Conservation (phyloP, 73 alveolate species). For the Paramecium sexaurelia region DNA sequence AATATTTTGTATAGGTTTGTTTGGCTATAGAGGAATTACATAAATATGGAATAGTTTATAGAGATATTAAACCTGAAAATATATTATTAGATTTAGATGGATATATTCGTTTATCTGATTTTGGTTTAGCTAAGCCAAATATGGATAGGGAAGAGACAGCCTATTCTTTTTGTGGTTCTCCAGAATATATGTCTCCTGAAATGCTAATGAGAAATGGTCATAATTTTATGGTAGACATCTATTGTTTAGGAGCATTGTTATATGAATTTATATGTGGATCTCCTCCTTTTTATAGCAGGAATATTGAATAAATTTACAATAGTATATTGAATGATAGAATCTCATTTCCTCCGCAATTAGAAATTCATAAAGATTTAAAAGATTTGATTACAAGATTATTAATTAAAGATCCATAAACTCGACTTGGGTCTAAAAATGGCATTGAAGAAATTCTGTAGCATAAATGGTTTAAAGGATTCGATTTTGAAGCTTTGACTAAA, state of each 20-base stretch:
- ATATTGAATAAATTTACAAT: slow-evolving; percentile 75
- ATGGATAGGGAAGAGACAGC: slow-evolving; percentile 68
- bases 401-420: slow-evolving; percentile 78
- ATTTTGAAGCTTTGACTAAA: slow-evolving; percentile 70
- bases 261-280: slow-evolving; percentile 91
- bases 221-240: slow-evolving; percentile 79
- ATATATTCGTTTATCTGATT: slow-evolving; percentile 83
- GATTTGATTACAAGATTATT: slow-evolving; percentile 78
- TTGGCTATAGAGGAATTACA: slow-evolving; percentile 86
- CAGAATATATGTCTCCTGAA: slow-evolving; percentile 95
- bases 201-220: slow-evolving; percentile 86
- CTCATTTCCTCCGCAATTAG: slow-evolving; percentile 51
- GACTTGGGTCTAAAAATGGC: slow-evolving; percentile 74
- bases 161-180: slow-evolving; percentile 92
- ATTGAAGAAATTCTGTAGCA: slow-evolving; percentile 83
- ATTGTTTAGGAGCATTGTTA: slow-evolving; percentile 86
- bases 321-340: slow-evolving; percentile 68
- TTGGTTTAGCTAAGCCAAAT: slow-evolving; percentile 85
- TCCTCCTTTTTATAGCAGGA: slow-evolving; percentile 82
- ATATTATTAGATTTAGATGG: slow-evolving; percentile 88
- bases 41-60: slow-evolving; percentile 81
- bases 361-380: slow-evolving; percentile 48
- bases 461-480: slow-evolving; percentile 86
- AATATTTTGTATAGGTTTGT: slow-evolving; percentile 85
- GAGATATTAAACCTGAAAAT: slow-evolving; percentile 97